Evolutionary conservation across 2,329 filamentous ascomycete genomes (phyloP).

Genomic region (Calycina herbarum): DNA sequence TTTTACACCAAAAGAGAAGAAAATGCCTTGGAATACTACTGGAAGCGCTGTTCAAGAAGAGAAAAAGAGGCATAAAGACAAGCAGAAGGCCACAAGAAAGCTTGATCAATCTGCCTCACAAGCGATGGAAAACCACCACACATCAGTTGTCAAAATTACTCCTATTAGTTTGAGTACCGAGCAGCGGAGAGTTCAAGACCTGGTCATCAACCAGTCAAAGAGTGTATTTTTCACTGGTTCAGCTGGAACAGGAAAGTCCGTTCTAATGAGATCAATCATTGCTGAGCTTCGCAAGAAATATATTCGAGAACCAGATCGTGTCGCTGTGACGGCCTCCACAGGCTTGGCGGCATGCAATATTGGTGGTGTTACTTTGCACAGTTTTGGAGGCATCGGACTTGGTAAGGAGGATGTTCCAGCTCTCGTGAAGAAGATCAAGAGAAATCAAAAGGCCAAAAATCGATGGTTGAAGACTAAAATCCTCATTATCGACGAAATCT

Average conservation of each 20-base stretch:
- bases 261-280: constrained; percentile 91
- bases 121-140: constrained; percentile 44
- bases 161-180: constrained; percentile 69
- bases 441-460: constrained; percentile 82
- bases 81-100: constrained; percentile 50
- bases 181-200: constrained; percentile 77
- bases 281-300: constrained; percentile 75
- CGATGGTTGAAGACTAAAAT: constrained; percentile 88
- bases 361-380: constrained; percentile 92
- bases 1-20: constrained; percentile 35
- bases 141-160: constrained; percentile 38
- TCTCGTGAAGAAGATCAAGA: constrained; percentile 86
- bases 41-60: constrained; percentile 76
- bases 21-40: constrained; percentile 69
- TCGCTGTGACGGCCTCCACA: constrained; percentile 94
- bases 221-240: constrained; percentile 99
- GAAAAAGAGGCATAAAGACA: constrained; percentile 71
- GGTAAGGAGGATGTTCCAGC: constrained; percentile 83
- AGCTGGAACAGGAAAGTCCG: constrained; percentile 94
- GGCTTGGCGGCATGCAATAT: constrained; percentile 96
- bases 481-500: constrained; percentile 90
- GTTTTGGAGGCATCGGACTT: constrained; percentile 91
- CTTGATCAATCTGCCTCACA: constrained; percentile 46
- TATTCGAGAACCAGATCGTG: constrained; percentile 72
- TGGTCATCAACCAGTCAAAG: constrained; percentile 76